Base-by-base conservation (phyloP, 1,284 basidiomycete species). In the Puccinia polysora region DNA sequence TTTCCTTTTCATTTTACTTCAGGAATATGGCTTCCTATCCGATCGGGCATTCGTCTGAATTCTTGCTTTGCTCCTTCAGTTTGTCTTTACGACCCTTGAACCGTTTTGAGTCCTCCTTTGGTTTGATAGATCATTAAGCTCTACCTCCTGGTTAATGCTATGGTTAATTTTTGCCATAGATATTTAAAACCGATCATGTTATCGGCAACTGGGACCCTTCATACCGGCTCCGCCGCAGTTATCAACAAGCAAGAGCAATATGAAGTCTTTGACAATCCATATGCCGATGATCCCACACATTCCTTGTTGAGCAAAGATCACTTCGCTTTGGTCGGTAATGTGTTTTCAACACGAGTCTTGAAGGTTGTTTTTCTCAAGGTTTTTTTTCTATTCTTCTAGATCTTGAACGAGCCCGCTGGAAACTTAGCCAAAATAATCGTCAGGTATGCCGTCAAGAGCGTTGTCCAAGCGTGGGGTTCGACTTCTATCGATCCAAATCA, bases 381-480 rank as follows among this genome's bases (percentile, higher is more conserved):
- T 12, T 68, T 30, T 3, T 56, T 30, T 50, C 6, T 64, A 1
- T 50, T 53, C 12, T 10, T 15, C 32, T 74, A 78, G 45, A 78
- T 79, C 64, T 75, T 79, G 67, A 80, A 80, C 74, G 79, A 80
- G 63, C 79, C 79, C 4, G 80, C 79, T 6, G 81, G 81, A 18
- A 75, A 80, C n/a, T 73, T 81, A 7, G 81, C 81, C 30, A 75
- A 74, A 65, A 78, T 81, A 77, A 64, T 81, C 60, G 86, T 89
- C n/a, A 82, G 84, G 73, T 80, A 88, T 77, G 80, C 82, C 2
- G 87, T 88, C 73, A 84, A 84, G 73, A 79, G 84, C 43, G 84
- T 96, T 15, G 87, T 88, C 50, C 88, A 87, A 77, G 91, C 91
- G 0, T 96, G 93, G 92, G 78, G 60, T 32, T 73, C 70, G 36